Evolutionary conservation across 1,139 yeast genomes (phyloP), one percentile per base, ranked within the genome.

Genomic region (Protomyces pachydermus): DNA sequence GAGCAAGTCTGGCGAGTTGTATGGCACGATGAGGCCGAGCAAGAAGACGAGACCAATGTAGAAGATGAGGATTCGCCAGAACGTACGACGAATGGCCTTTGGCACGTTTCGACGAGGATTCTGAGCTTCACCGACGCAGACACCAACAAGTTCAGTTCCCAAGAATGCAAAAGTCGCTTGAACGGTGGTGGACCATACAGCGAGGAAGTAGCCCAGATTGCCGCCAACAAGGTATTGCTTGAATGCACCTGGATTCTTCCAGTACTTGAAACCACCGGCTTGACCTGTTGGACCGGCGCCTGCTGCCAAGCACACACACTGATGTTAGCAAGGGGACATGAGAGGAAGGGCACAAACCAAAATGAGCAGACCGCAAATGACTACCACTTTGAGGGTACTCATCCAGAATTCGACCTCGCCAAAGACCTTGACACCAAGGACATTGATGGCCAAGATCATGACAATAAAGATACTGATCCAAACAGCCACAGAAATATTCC

Each of bases 91-190:
- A 71, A 89, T 88, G 42, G 97, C 97, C 66, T 82, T 81, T 66
- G 97, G 97, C 61, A 91, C 88, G 12, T 95, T 81, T 69, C 82
- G 84, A 74, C 88, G 81, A 66, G 97, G 97, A 75, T 88, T 88
- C 60, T 82, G 81, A 60, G 95, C 83, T 76, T 91, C 98, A 73
- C 96, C 96, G 18, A 95, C 93, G 5, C 96, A 84, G 65, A 91
- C 82, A 70, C 96, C 97, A 38, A 88, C 88, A 70, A 88, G 82
- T 76, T 91, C 97, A 67, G 91, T 86, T 35, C 95, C 96, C n/a
- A 82, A 79, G 60, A 84, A 34, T 0, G 95, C 86, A 71, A 86
- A 87, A 0, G 86, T 79, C 1, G 90, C 87, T 23, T 87, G 81
- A 48, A 84, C 80, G 71, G 81, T 80, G 5, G 80, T 81, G 1